Base-by-base conservation (phyloP, 106 monocot species). In the Dioscorea alata region DNA sequence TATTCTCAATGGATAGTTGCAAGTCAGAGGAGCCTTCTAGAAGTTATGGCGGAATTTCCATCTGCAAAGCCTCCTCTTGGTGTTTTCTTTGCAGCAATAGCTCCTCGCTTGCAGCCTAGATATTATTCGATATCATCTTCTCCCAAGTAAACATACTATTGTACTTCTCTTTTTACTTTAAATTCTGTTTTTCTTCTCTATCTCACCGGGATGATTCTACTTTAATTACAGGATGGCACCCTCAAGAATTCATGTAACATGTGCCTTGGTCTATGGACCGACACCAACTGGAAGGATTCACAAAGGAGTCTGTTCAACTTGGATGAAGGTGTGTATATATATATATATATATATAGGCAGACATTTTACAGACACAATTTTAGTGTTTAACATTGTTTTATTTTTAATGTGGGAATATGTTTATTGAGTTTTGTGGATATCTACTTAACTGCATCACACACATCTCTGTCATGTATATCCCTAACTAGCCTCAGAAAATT, bases 81-180 rank as follows among this genome's bases (percentile, higher is more conserved):
- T 32, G 92, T 92, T 68, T 99, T 99, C 76, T 92, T 99, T 81
- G 97, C 97, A 20, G 97, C 97, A 23, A 62, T 99, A 57, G 78
- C 87, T 57, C 92, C 97, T 50, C 86, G 92, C 0, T 59, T 99
- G 70, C 92, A 90, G 67, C 97, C 92, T 58, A 84, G 97, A 85
- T 99, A 87, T 60, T 99, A 99, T 57, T 99, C 97, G 31, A 99
- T 99, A 73, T 99, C 97, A 19, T 99, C 97, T 62, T 99, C 97
- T 62, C 84, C 97, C 68, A 92, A 74, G 97, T 97, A 59, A 71
- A 16, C 8, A 48, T 16, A 21, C 50, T 16, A 13, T 33, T 19
- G 56, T 7, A 60, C 12, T 42, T 8, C 10, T 56, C 67, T 49
- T 7, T 56, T 23, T 32, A 22, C 50, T 54, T 34, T 42, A 14